A percentile compares a stretch with the other conserved stretches of the same genome.
Evolutionary conservation across 768 basidiomycete species (phyloP).

Genomic region (Artomyces pyxidatus): DNA sequence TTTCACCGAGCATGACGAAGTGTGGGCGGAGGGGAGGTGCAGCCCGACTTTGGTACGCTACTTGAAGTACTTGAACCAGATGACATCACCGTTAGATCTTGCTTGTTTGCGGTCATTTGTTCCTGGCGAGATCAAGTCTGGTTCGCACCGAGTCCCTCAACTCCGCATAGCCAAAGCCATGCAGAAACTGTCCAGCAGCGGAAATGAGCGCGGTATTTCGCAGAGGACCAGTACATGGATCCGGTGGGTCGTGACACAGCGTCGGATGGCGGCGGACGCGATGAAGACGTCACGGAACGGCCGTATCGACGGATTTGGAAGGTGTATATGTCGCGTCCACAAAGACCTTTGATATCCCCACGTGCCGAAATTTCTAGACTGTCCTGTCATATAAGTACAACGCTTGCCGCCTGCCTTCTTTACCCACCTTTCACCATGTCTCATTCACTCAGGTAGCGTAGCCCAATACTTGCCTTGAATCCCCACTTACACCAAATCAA

Average conservation of each 20-base stretch:
- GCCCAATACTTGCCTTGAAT: no score
- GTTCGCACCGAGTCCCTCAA: neutral
- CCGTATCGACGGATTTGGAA: neutral
- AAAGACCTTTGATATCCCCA: neutral
- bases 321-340: neutral
- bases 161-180: neutral
- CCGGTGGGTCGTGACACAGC: no score
- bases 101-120: neutral
- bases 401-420: neutral
- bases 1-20: neutral
- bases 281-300: neutral
- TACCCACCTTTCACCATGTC: neutral
- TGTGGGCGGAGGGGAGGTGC: neutral
- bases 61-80: no score
- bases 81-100: neutral
- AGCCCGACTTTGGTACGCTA: no score
- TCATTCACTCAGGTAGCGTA: no score
- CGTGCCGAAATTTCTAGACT: conserved; percentile 13
- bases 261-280: no score
- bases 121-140: neutral
- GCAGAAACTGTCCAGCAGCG: neutral
- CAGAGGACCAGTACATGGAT: neutral
- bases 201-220: neutral
- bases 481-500: conserved; percentile 6
- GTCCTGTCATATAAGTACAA: neutral